Percentiles rank a stretch among this genome's conserved stretches.
Evolutionary conservation across 1,284 basidiomycete species (phyloP).

Genomic region (Pseudozyma sp.): DNA sequence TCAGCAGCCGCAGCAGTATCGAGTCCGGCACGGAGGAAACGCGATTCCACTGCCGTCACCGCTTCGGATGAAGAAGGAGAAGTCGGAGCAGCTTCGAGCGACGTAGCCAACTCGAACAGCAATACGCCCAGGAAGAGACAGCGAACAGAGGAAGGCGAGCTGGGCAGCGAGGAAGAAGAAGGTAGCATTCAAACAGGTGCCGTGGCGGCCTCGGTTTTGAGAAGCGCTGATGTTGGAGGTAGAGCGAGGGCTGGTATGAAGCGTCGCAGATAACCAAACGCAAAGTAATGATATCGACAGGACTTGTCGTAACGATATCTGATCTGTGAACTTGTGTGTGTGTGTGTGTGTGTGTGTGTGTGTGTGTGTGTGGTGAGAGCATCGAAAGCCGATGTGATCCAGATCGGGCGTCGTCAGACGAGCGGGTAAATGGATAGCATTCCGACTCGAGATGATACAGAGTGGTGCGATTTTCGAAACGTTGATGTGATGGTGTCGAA

Average conservation of each 20-base stretch:
- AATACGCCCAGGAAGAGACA: slow-evolving; percentile 49
- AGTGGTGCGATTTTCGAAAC: too few relatives aligned
- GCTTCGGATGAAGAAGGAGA: slow-evolving; percentile 46
- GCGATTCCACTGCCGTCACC: slow-evolving; percentile 32
- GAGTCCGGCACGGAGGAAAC: slow-evolving; percentile 16
- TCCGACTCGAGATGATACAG: too few relatives aligned
- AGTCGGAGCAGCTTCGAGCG: slow-evolving; percentile 11
- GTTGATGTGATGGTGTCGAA: too few relatives aligned
- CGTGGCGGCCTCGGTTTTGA: background rate
- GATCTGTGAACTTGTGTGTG: too few relatives aligned
- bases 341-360: too few relatives aligned
- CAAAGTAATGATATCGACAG: background rate
- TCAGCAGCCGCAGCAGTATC: slow-evolving; percentile 1
- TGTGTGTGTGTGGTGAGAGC: too few relatives aligned
- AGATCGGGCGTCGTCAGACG: too few relatives aligned
- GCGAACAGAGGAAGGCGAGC: slow-evolving; percentile 39
- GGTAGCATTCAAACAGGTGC: slow-evolving; percentile 36
- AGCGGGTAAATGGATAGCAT: too few relatives aligned
- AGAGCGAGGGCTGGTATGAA: slow-evolving; percentile 17
- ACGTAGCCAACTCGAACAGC: slow-evolving; percentile 22
- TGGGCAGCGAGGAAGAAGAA: slow-evolving; percentile 45
- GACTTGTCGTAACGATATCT: too few relatives aligned
- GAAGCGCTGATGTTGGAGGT: background rate
- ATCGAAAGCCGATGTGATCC: too few relatives aligned
- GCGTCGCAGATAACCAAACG: slow-evolving; percentile 17